Percentiles rank a stretch among this genome's conserved stretches.
phyloP scores from a whole-genome alignment of 441 rosid genomes.

The Sinapis alba region DNA sequence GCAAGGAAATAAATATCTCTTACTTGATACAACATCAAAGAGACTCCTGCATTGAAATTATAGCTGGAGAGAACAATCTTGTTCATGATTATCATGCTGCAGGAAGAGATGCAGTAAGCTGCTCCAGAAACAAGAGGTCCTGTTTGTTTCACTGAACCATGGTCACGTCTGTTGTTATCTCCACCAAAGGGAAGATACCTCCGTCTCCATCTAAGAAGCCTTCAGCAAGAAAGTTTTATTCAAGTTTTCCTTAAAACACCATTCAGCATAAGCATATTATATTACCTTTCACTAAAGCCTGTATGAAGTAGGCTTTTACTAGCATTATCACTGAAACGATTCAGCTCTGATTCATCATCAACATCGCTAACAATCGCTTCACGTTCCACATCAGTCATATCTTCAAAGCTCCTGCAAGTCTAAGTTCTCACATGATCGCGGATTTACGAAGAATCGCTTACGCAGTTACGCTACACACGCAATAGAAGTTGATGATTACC shows the following conservation, averaged over 20 bases:
- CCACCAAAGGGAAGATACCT: conserved; percentile 39
- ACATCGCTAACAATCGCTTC: conserved; percentile 46
- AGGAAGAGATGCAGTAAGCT: conserved; percentile 89
- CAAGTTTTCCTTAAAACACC: neutral
- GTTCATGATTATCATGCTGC: conserved; percentile 89
- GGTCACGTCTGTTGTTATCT: conserved; percentile 50
- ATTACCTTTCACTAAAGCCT: conserved; percentile 60
- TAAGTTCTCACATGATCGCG: too few relatives aligned
- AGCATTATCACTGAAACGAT: neutral
- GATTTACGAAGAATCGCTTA: too few relatives aligned
- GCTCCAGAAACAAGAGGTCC: conserved; percentile 83
- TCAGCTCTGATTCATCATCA: conserved; percentile 44
- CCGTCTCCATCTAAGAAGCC: conserved; percentile 63
- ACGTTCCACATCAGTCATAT: conserved; percentile 52
- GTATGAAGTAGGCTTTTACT: conserved; percentile 39
- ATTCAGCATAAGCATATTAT: neutral
- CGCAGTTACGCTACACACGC: too few relatives aligned
- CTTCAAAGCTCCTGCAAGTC: conserved; percentile 46
- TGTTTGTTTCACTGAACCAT: conserved; percentile 48
- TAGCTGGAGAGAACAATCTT: conserved; percentile 79
- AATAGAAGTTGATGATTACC: conserved; percentile 21
- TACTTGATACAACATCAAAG: conserved; percentile 93
- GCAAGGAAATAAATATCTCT: conserved; percentile 6
- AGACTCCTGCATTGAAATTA: conserved; percentile 75
- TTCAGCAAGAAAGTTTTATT: conserved; percentile 10